A percentile compares a stretch with the other conserved stretches of the same genome.
Conservation (phyloP, 164 flowering plant genomes). For the Nelumbo lutea region DNA sequence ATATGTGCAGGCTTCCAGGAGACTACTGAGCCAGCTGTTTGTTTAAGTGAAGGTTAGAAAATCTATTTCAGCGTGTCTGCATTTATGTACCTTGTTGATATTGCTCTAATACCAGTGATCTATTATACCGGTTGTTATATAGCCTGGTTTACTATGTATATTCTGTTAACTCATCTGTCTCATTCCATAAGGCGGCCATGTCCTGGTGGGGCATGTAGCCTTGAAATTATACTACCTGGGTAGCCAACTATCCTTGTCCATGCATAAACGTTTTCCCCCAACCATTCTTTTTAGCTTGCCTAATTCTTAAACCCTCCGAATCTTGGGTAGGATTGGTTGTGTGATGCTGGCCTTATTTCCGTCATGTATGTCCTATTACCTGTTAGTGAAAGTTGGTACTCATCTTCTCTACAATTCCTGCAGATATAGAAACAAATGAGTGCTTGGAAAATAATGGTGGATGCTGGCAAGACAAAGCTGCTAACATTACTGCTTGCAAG, state of each 20-base stretch:
- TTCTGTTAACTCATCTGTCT: neutral
- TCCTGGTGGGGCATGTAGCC: neutral
- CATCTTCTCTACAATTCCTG: constrained; percentile 5
- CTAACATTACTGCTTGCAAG: constrained; percentile 86
- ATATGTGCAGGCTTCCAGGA: constrained; percentile 93
- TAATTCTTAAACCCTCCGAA: too few relatives aligned
- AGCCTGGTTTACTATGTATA: neutral
- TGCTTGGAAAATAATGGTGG: constrained; percentile 89
- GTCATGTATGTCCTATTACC: neutral
- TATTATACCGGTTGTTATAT: too few relatives aligned
- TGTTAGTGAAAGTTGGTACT: neutral
- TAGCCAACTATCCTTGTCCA: neutral
- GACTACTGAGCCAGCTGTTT: constrained; percentile 87
- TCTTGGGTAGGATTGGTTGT: neutral
- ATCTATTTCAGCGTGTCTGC: neutral
- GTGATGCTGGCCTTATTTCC: neutral
- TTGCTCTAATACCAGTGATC: neutral
- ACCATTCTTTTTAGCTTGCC: too few relatives aligned
- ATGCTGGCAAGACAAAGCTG: constrained; percentile 78
- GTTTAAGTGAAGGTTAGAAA: constrained; percentile 65
- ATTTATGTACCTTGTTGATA: neutral
- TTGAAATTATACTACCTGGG: neutral
- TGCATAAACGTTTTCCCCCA: too few relatives aligned
- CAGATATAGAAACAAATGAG: constrained; percentile 87
- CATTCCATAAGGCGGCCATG: neutral